Percentiles rank a stretch among this genome's conserved stretches.
These are phyloP conservation scores for Papiliotrema nemorosa DNA, from an alignment of 1,284 basidiomycete species.

Conservation along the genomic window DNA sequence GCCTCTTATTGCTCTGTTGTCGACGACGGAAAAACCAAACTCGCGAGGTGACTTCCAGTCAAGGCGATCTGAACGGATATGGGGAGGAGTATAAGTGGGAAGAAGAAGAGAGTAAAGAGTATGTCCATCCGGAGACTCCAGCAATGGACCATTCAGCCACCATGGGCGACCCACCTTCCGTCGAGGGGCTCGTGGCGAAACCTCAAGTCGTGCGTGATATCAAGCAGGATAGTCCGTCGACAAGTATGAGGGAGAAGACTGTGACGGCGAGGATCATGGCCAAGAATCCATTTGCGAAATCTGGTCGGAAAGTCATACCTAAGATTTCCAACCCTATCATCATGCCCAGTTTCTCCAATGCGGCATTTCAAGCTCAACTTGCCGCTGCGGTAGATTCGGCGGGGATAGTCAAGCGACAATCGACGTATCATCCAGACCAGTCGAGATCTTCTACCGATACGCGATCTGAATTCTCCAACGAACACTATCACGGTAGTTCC, in stretches of 20 bases:
- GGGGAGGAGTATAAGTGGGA: slow-evolving; percentile 37
- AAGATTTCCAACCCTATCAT: slow-evolving; percentile 29
- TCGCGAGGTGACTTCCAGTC: slow-evolving; percentile 21
- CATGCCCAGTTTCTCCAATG: slow-evolving; percentile 24
- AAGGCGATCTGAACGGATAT: slow-evolving; percentile 23
- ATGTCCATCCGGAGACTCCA: slow-evolving; percentile 22
- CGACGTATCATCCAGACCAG: slow-evolving; percentile 1
- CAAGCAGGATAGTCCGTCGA: slow-evolving; percentile 1
- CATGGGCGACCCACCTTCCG: slow-evolving; percentile 17
- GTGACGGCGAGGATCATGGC: slow-evolving; percentile 3
- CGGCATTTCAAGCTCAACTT: slow-evolving; percentile 30
- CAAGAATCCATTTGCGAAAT: slow-evolving; percentile 19
- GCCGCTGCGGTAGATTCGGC: slow-evolving; percentile 26
- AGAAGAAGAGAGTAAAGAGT: slow-evolving; percentile 18
- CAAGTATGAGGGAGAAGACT: slow-evolving; percentile 1
- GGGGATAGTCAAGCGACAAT: slow-evolving; percentile 21
- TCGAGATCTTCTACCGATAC: too few relatives aligned
- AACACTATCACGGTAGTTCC: neutral
- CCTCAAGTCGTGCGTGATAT: neutral
- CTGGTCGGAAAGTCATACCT: slow-evolving; percentile 10
- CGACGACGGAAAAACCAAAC: slow-evolving; percentile 55
- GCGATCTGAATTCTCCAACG: neutral
- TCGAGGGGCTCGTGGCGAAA: slow-evolving; percentile 9
- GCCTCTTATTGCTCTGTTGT: slow-evolving; percentile 56
- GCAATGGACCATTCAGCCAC: slow-evolving; percentile 14